Evolutionary conservation across 2,329 filamentous ascomycete species (phyloP), one percentile per base, ranked within the genome.

Genomic region (Penicillium hordei): DNA sequence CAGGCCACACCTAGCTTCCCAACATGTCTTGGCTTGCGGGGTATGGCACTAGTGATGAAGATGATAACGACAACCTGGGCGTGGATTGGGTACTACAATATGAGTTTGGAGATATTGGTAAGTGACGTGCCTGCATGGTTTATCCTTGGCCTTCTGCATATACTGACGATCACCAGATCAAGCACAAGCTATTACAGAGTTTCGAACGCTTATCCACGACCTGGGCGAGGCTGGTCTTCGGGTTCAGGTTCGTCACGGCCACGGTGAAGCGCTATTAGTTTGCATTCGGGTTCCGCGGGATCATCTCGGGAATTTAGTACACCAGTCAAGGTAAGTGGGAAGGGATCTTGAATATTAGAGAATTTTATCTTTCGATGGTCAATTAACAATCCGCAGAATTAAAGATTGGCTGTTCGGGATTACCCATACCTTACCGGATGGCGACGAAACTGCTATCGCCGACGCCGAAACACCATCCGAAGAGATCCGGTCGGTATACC

Each of bases 401-500:
- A 90, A 92, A 71, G 94, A 97, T 76, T 99, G 93, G 91, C 85
- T 97, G 34, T 89, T 94, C 72, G 92, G 93, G 52, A 89, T 97
- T 54, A 88, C 91, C 61, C 83, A 89, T 49, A 84, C 86, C 21
- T 87, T 91, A 36, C 93, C 93, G 0, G 83, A 86, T 55, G 88
- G 86, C 69, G 87, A 95, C 64, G 85, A 91, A 19, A 78, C 83
- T 48, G 81, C 85, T 58, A 84, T 87, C 15, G 83, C 95, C 52
- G 89, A 96, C 65, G 89, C 92, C 1, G 82, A 97, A 57, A 91
- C 88, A 39, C 91, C 96, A 70, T 90, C 93, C 23, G 94, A 99
- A 78, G 84, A 93, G 46, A 84, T 96, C 44, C 87, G 94, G 34
- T 86, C 95, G 46, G 89, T 96, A 58, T 94, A 96, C 72, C 86